phyloP scores from a whole-genome alignment of 306 rosid genomes.

The Pterocarpus macrocarpus region DNA sequence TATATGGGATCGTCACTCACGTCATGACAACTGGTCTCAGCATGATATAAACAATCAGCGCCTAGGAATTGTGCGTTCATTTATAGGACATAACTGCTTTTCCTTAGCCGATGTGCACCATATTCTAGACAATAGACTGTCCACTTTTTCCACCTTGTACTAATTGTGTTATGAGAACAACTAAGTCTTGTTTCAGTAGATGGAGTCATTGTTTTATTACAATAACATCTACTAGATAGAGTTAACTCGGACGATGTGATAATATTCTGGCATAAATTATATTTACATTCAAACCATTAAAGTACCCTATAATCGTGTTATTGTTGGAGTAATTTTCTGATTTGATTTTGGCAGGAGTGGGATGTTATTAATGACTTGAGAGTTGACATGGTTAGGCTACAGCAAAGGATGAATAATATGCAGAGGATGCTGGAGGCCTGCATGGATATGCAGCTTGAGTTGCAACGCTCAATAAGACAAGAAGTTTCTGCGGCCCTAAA shows the following conservation, averaged over 20 bases:
- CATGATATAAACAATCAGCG: constrained; percentile 74
- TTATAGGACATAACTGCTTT: constrained; percentile 46
- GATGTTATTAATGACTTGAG: constrained; percentile 88
- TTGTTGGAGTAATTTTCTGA: constrained; percentile 24
- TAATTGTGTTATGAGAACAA: background rate
- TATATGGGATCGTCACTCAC: constrained; percentile 75
- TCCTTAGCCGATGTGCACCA: constrained; percentile 47
- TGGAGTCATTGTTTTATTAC: too few relatives aligned
- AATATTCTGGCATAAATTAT: too few relatives aligned
- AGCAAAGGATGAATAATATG: constrained; percentile 92
- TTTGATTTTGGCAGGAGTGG: constrained; percentile 72
- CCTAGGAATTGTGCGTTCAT: constrained; percentile 70
- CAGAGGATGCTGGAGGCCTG: constrained; percentile 96
- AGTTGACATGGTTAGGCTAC: constrained; percentile 96
- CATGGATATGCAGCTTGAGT: constrained; percentile 99
- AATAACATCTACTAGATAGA: too few relatives aligned
- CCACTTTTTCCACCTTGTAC: constrained; percentile 9
- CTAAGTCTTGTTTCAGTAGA: background rate
- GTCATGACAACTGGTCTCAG: constrained; percentile 74
- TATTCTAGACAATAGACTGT: constrained; percentile 29
- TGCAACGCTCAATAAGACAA: constrained; percentile 95
- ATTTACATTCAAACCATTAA: too few relatives aligned
- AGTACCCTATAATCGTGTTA: background rate
- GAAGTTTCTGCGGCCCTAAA: constrained; percentile 98
- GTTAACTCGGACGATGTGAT: too few relatives aligned